Evolutionary conservation across 164 flowering plant genomes (phyloP), one percentile per base, ranked within the genome.

Genomic region (Chloranthus sessilifolius): DNA sequence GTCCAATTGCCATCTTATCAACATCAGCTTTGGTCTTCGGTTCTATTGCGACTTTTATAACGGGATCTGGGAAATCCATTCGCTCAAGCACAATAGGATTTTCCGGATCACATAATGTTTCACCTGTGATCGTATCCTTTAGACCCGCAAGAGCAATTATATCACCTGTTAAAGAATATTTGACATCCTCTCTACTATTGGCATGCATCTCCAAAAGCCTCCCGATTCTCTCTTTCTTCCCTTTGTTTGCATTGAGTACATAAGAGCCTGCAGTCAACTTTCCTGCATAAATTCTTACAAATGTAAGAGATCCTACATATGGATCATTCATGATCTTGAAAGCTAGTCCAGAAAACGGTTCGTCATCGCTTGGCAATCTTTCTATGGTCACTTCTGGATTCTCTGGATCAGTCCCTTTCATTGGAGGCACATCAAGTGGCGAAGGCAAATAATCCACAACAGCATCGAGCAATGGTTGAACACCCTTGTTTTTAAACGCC

Each of bases 21-120:
- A 84, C 41, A 68, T 92, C 95, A 17, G 99, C 99, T 65, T 88
- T 88, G 17, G 99, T 88, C 67, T 88, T 88, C 26, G 99, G 99
- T 56, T 92, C 99, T 59, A 92, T 88, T 24, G 99, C 99, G 61
- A 88, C 88, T 75, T 88, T 88, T 49, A 92, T 92, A 23, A 92
- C 97, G 39, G 99, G 99, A 70, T 86, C 95, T 35, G 97, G 99
- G 74, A 92, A 88, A 62, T 88, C 99, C 99, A 92, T 92, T 24
- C 95, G 68, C 53, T 92, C 99, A 47, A 92, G 91, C 47, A 86
- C 81, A 52, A 88, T 55, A 24, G 95, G 91, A 17, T 71, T 56
- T 17, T 86, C 92, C 19, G 83, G 74, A 56, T 92, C 97, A 69
- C 78, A 76, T 11, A 92, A 61, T 44, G 99, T 92, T 69, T 92